Evolutionary conservation across 2,329 filamentous ascomycete genomes (phyloP), one percentile per base, ranked within the genome.

Genomic region (Xylariaceae sp.): DNA sequence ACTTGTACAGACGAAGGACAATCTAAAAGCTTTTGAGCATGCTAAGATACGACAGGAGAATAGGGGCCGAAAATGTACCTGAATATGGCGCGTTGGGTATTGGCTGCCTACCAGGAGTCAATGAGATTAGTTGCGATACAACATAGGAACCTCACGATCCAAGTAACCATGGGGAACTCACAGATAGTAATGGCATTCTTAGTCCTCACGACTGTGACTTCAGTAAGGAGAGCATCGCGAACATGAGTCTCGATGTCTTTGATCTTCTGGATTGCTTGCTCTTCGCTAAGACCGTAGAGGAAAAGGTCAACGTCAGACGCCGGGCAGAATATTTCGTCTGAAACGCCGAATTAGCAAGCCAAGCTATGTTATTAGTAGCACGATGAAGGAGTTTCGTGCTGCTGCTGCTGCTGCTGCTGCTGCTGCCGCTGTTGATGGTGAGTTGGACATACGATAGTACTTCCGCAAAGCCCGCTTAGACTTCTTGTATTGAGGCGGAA

Each of bases 221-320:
- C 90, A n/a, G 86, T 83, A 18, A 95, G 78, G 56, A 95, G 87
- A 2, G 88, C 85, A 73, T 94, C 88, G 50, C 84, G 85, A 65
- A 96, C 81, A n/a, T 79, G 81, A 18, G 79, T 75, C 72, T 96
- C 91, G 61, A 96, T 93, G 65, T 90, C 79, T 69, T 88, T 88
- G 73, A 95, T 94, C 77, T 95, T 94, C 68, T 91, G 85, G 15
- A 92, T 77, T 0, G 89, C 90, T 69, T 92, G 78, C 52, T 91
- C 84, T 67, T 94, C 89, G 7, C 80, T 86, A 62, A 95, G 78
- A 0, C 87, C 90, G 67, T 94, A 93, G 35, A 96, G 75, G 71
- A 96, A 96, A 2, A 96, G 79, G 71, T 95, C 91, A 8, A 96
- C 88, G 72, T 96, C 91, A 3, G 89, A 93, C 1, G 90, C 90